Evolutionary conservation across 2,329 filamentous ascomycete genomes (phyloP).

Genomic region (Trichoderma citrinoviride): DNA sequence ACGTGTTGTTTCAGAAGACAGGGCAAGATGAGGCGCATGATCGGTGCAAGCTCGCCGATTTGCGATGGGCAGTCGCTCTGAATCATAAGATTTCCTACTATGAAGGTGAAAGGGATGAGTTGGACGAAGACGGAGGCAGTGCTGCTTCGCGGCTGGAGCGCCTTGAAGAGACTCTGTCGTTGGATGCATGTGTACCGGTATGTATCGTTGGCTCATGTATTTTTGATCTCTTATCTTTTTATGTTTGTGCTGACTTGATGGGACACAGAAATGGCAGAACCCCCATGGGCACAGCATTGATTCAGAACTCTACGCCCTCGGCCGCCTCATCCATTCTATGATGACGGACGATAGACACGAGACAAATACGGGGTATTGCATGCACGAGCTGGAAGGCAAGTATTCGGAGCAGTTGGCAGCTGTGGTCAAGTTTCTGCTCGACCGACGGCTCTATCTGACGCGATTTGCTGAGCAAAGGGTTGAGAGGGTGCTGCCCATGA

Average conservation of each 20-base stretch:
- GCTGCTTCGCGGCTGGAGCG: slow-evolving; percentile 5
- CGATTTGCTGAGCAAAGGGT: neutral
- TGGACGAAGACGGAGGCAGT: slow-evolving; percentile 15
- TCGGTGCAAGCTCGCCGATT: slow-evolving; percentile 53
- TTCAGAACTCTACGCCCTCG: slow-evolving; percentile 41
- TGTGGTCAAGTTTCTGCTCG: slow-evolving; percentile 30
- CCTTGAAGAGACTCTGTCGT: slow-evolving; percentile 10
- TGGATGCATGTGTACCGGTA: neutral
- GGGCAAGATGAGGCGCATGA: slow-evolving; percentile 51
- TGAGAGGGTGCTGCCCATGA: slow-evolving; percentile 19
- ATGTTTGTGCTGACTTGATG: no score
- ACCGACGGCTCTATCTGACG: neutral
- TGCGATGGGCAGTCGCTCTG: slow-evolving; percentile 41
- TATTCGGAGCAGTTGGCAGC: slow-evolving; percentile 32
- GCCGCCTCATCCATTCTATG: slow-evolving; percentile 42
- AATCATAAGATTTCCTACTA: slow-evolving; percentile 30
- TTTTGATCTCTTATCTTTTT: neutral
- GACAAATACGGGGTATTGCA: slow-evolving; percentile 27
- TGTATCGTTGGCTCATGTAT: neutral
- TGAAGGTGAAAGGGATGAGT: neutral
- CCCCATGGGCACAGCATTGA: slow-evolving; percentile 33
- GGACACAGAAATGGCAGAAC: no score
- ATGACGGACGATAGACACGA: slow-evolving; percentile 32
- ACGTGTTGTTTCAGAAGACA: slow-evolving; percentile 51
- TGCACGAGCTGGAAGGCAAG: neutral